phyloP scores from a whole-genome alignment of 306 rosid genomes.

The Inga leiocalycina region DNA sequence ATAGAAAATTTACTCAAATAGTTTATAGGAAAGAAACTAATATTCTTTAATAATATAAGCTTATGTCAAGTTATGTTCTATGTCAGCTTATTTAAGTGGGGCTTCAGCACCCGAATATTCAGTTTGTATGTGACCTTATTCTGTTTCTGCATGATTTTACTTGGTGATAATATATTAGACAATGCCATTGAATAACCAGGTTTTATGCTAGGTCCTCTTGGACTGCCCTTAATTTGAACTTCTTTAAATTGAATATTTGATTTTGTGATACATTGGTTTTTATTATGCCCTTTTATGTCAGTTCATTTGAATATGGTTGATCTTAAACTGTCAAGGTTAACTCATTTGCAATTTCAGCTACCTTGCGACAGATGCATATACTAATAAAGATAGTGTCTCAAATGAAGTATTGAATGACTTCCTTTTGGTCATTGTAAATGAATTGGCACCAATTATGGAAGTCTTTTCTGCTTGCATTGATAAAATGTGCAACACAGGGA shows the following conservation, averaged over 20 bases:
- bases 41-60: too few relatives aligned
- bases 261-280: background rate
- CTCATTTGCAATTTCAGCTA: slow-evolving; percentile 38
- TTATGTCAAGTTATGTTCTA: background rate
- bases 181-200: background rate
- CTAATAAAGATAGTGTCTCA: slow-evolving; percentile 19
- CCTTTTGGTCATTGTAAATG: slow-evolving; percentile 41
- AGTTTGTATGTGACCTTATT: background rate
- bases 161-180: background rate
- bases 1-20: background rate
- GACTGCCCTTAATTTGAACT: slow-evolving; percentile 18
- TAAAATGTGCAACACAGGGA: slow-evolving; percentile 49
- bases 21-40: background rate
- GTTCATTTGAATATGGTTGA: slow-evolving; percentile 21
- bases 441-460: slow-evolving; percentile 32
- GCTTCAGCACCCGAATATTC: slow-evolving; percentile 10
- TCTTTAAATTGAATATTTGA: background rate
- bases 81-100: background rate
- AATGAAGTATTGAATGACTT: slow-evolving; percentile 48
- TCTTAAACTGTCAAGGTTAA: slow-evolving; percentile 33
- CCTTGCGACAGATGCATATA: slow-evolving; percentile 46
- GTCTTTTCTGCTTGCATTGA: slow-evolving; percentile 37
- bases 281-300: slow-evolving; percentile 30
- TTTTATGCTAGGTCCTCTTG: background rate
- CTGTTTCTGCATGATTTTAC: background rate